Conservation (phyloP, 164 flowering plant genomes). For the Platanus orientalis region DNA sequence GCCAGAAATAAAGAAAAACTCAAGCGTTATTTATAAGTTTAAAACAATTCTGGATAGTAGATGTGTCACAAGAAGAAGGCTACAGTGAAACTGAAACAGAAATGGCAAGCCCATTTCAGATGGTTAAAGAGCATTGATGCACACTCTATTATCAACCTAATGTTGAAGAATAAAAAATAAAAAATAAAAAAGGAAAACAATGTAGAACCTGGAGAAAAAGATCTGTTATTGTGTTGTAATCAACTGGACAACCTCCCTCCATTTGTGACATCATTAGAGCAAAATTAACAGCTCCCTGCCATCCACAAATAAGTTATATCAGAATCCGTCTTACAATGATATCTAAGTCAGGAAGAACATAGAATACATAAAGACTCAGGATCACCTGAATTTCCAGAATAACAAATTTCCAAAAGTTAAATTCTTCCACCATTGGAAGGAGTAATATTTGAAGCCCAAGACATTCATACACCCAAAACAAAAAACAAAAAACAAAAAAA, state of each 20-base stretch:
- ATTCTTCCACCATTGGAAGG: neutral
- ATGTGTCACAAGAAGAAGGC: neutral
- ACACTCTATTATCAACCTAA: neutral
- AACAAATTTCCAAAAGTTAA: neutral
- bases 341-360: neutral
- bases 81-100: too few relatives aligned
- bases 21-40: neutral
- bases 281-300: slow-evolving; percentile 98
- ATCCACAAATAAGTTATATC: slow-evolving; percentile 5
- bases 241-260: slow-evolving; percentile 99
- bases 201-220: slow-evolving; percentile 89
- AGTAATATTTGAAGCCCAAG: neutral
- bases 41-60: neutral
- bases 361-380: neutral
- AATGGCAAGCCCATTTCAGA: neutral
- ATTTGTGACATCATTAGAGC: slow-evolving; percentile 99
- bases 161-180: neutral
- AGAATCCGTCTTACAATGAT: neutral
- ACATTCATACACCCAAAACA: neutral
- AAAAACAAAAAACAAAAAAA: neutral
- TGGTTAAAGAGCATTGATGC: neutral
- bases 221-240: slow-evolving; percentile 97
- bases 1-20: slow-evolving; percentile 3
- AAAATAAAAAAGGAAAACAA: neutral
- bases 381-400: neutral